These are phyloP conservation scores for Omphalea diandra DNA, from an alignment of 441 rosid genomes.

Conservation along the genomic window DNA sequence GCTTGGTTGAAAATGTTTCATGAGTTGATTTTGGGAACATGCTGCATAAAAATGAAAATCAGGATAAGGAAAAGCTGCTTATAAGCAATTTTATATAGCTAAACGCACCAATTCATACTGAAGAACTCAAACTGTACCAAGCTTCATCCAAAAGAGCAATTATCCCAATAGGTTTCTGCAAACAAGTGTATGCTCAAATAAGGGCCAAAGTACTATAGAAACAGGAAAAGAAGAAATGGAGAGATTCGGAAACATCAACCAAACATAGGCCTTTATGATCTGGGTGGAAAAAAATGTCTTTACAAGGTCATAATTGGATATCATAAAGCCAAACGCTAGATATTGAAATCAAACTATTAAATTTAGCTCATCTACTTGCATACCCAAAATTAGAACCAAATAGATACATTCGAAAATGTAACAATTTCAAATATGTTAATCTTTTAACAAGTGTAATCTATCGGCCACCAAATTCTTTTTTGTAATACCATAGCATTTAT, in stretches of 20 bases:
- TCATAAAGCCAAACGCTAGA: neutral
- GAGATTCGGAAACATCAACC: neutral
- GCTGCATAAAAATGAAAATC: no score
- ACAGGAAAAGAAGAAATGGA: neutral
- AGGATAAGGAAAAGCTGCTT: no score
- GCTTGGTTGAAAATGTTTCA: no score
- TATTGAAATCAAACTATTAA: neutral
- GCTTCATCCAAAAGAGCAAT: conserved; percentile 97
- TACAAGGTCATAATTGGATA: neutral
- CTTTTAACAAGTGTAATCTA: neutral
- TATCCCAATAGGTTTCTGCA: conserved; percentile 97
- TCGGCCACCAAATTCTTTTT: neutral
- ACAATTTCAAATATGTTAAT: neutral
- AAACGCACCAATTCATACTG: no score
- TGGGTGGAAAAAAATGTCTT: neutral
- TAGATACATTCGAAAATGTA: neutral
- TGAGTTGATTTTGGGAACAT: no score
- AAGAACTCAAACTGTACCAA: no score
- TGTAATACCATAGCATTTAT: neutral
- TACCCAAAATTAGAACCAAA: neutral
- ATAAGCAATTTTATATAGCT: no score
- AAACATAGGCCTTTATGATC: neutral
- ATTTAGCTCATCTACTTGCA: neutral
- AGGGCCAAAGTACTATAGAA: conserved; percentile 23
- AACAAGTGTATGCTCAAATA: conserved; percentile 21